Percentiles rank a stretch among this genome's conserved stretches.
phyloP scores from a whole-genome alignment of 2,329 filamentous ascomycete genomes.

The Lasiodiplodia sp. region DNA sequence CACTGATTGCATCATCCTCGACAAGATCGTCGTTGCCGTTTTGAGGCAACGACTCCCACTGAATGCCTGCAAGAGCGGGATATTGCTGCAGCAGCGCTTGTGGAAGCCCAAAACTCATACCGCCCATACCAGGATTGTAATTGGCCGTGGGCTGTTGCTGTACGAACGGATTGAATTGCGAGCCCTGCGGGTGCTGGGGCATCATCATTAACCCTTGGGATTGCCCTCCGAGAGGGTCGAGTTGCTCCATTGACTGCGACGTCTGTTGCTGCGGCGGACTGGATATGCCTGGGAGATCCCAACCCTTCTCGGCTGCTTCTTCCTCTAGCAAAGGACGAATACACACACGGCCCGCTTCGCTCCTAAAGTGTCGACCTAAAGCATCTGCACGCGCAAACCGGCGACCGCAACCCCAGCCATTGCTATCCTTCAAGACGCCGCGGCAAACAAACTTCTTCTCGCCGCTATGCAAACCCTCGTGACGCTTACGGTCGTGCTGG shows the following conservation, averaged over 20 bases:
- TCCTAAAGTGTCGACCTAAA: conserved; percentile 91
- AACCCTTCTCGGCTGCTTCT: conserved; percentile 81
- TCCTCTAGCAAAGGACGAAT: conserved; percentile 98
- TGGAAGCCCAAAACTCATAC: conserved; percentile 69
- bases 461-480: conserved; percentile 93
- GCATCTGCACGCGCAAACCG: conserved; percentile 96
- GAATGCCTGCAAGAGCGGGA: conserved; percentile 87
- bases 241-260: conserved; percentile 15
- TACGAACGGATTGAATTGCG: conserved; percentile 16
- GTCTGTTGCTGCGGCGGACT: conserved; percentile 50
- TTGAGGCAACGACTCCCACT: conserved; percentile 79
- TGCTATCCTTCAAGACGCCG: conserved; percentile 82
- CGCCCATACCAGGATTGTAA: conserved; percentile 38
- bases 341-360: conserved; percentile 92
- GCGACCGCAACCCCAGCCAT: conserved; percentile 90
- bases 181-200: conserved; percentile 42
- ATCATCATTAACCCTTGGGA: conserved; percentile 42
- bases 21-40: conserved; percentile 54
- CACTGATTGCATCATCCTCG: conserved; percentile 64
- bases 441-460: conserved; percentile 99
- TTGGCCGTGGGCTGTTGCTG: conserved; percentile 22
- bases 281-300: conserved; percentile 69
- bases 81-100: conserved; percentile 90
- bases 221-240: conserved; percentile 39
- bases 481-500: conserved; percentile 95